Base-by-base conservation (phyloP, 306 rosid species). In the Chamaecrista fasciculata region DNA sequence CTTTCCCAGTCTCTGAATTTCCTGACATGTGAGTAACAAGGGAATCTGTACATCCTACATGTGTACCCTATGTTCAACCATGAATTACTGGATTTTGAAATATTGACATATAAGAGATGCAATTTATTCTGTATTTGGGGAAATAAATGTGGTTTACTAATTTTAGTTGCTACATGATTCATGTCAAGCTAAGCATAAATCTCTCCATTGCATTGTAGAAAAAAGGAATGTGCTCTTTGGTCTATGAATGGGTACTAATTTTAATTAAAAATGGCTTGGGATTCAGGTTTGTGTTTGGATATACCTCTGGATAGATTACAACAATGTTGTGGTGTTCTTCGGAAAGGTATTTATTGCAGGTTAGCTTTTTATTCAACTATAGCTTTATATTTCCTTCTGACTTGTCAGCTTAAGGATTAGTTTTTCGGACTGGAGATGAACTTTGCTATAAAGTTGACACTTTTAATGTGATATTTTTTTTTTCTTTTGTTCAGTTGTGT, bases 321-420 rank as follows among this genome's bases (percentile, higher is more conserved):
- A 71, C 79, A 84, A 82, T 15, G 72, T 49, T 31, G 92, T 82
- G 68, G 81, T 85, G 66, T 78, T 89, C 33, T 14, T 78, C 55
- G 99, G 99, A 77, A 81, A 87, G 84, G 78, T 87, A 72, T 91
- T 91, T 74, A 76, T 95, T 58, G 95, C 97, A 87, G 99, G 99
- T 95, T 80, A 81, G 91, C 66, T 64, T 70, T 71, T 48, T 58
- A 58, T 33, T 71, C 21, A 15, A 70, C 37, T 21, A 44, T n/a
- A 64, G 70, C 8, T 52, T 37, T 50, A 34, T 28, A 26, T 78
- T 79, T 75, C 65, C 15, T 46, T 36, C 49, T 42, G 24, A 60
- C 4, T 58, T 4, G 24, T 12, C 6, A 19, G 36, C 28, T 68
- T 81, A 24, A 47, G 16, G 66, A 64, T 29, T 71, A n/a, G 33